A percentile compares a stretch with the other conserved stretches of the same genome.
Evolutionary conservation across 1,284 basidiomycete species (phyloP).

Genomic region (Ustilago loliicola): DNA sequence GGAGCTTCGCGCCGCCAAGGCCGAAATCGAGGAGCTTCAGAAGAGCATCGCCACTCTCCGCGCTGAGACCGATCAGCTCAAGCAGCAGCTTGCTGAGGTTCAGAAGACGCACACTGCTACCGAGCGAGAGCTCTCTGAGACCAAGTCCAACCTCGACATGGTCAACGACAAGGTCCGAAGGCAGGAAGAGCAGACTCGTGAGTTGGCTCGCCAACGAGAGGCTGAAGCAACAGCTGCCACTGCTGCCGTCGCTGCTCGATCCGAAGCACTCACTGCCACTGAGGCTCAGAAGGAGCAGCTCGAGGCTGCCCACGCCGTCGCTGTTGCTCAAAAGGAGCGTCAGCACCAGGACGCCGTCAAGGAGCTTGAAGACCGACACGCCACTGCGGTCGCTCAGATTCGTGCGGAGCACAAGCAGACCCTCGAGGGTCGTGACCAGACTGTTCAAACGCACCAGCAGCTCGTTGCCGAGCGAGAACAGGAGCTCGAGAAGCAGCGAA

Average conservation of each 20-base stretch:
- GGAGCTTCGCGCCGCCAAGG: conserved; percentile 29
- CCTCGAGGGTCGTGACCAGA: conserved; percentile 41
- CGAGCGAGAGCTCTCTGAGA: conserved; percentile 43
- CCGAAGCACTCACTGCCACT: conserved; percentile 48
- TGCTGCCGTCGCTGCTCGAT: conserved; percentile 47
- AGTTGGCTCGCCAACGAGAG: conserved; percentile 43
- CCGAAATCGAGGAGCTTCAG: conserved; percentile 45
- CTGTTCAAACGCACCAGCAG: conserved; percentile 31
- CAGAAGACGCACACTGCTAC: conserved; percentile 33
- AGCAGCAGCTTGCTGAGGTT: conserved; percentile 33
- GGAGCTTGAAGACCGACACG: conserved; percentile 50
- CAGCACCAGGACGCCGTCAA: conserved; percentile 49
- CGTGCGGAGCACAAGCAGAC: conserved; percentile 45
- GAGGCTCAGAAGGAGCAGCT: conserved; percentile 50
- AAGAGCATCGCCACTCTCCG: conserved; percentile 32
- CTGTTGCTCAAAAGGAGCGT: conserved; percentile 46
- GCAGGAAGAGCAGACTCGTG: conserved; percentile 41
- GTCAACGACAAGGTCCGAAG: conserved; percentile 50
- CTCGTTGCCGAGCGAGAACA: conserved; percentile 25
- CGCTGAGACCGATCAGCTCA: conserved; percentile 42
- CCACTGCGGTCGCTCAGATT: conserved; percentile 33
- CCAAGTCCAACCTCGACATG: conserved; percentile 42
- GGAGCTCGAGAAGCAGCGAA: conserved; percentile 30
- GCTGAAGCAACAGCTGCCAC: conserved; percentile 48
- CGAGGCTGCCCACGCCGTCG: conserved; percentile 39